Conservation (phyloP, 2,329 filamentous ascomycete species). For the Aspergillus sp. region DNA sequence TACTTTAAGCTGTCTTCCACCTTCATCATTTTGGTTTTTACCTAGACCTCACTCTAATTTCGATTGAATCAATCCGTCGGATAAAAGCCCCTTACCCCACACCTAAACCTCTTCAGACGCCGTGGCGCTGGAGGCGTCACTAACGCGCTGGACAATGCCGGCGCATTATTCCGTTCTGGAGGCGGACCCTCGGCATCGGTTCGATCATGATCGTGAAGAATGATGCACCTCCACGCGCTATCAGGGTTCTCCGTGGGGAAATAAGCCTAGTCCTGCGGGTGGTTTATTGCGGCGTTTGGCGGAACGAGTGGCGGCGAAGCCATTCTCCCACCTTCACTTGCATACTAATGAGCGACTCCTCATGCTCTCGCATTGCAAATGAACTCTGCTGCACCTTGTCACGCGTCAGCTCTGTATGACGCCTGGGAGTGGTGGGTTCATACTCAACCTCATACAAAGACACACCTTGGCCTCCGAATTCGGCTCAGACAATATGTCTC, state of each 20-base stretch:
- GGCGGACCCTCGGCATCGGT: not conserved
- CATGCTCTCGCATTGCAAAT: not conserved
- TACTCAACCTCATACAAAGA: not conserved
- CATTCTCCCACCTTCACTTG: too few relatives aligned
- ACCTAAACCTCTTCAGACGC: not conserved
- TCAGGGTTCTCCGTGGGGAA: constrained; percentile 6
- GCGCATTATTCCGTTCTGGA: not conserved
- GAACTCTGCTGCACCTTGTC: too few relatives aligned
- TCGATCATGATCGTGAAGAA: not conserved
- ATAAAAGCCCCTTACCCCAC: too few relatives aligned
- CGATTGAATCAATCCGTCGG: too few relatives aligned
- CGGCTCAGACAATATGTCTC: not conserved
- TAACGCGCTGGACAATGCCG: not conserved
- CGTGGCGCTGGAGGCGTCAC: not conserved
- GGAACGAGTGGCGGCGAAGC: not conserved
- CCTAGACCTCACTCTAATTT: not conserved
- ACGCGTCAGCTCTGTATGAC: too few relatives aligned
- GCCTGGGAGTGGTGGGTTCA: not conserved
- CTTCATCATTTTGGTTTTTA: not conserved
- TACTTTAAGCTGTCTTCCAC: too few relatives aligned
- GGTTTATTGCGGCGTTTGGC: not conserved
- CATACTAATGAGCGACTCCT: too few relatives aligned
- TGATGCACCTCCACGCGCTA: not conserved
- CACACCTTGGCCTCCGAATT: not conserved
- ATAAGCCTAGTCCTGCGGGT: constrained; percentile 2